A percentile compares a stretch with the other conserved stretches of the same genome.
Conservation (phyloP, 169 alveolate genomes). For the Cryptosporidium bovis region DNA sequence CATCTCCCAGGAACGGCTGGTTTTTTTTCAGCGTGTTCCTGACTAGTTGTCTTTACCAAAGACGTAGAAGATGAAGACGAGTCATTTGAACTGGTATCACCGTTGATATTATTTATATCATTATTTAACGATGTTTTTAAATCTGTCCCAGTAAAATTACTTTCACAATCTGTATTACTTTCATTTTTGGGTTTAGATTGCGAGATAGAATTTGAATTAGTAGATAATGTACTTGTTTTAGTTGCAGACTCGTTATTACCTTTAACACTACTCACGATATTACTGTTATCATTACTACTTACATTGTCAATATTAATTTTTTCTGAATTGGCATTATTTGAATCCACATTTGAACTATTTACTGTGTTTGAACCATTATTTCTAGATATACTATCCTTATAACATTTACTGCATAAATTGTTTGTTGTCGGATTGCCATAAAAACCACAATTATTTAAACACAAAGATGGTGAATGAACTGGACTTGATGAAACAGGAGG, state of each 20-base stretch:
- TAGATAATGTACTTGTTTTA: not conserved
- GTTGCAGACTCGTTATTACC: not conserved
- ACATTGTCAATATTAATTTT: not conserved
- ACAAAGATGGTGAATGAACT: conserved; percentile 81
- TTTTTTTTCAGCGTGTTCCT: not conserved
- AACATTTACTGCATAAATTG: conserved; percentile 91
- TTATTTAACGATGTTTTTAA: not conserved
- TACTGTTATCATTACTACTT: not conserved
- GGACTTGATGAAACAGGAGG: conserved; percentile 73
- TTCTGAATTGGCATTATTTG: not conserved
- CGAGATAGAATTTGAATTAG: too few relatives aligned
- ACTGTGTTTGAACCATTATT: conserved; percentile 5
- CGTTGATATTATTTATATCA: not conserved
- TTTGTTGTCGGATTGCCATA: conserved; percentile 92
- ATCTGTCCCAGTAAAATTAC: not conserved
- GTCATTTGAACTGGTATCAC: not conserved
- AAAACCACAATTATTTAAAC: conserved; percentile 91
- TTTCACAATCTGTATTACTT: not conserved
- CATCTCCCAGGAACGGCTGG: conserved; percentile 84
- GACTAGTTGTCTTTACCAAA: not conserved
- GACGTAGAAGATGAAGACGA: conserved; percentile 25
- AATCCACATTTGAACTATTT: not conserved
- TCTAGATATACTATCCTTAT: conserved; percentile 80
- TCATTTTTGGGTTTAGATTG: not conserved
- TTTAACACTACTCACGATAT: not conserved